phyloP scores from a whole-genome alignment of 495 filamentous ascomycete species.

The Pseudomonodictys pantanalensis region DNA sequence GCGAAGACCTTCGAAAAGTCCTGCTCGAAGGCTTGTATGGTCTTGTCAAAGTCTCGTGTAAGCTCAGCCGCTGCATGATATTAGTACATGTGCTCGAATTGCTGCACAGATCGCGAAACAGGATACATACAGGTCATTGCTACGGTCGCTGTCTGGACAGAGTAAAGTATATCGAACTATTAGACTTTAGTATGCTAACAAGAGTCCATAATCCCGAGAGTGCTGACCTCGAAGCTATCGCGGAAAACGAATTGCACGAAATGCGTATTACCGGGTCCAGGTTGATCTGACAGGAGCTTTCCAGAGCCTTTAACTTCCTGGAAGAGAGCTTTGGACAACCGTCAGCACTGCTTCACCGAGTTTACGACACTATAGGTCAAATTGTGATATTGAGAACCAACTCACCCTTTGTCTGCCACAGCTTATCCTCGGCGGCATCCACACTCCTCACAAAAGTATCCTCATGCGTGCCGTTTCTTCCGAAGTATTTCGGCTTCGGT shows the following conservation, averaged over 20 bases:
- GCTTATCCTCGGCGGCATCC: slow-evolving; percentile 52
- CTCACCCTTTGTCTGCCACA: slow-evolving; percentile 85
- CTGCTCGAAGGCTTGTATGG: neutral
- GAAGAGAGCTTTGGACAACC: slow-evolving; percentile 10
- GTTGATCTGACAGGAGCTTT: slow-evolving; percentile 47
- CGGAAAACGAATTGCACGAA: slow-evolving; percentile 89
- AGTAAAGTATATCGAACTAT: slow-evolving; percentile 86
- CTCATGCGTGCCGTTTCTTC: neutral
- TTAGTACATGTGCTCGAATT: slow-evolving; percentile 71
- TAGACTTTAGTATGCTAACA: neutral
- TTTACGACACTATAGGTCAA: no score
- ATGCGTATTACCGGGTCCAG: slow-evolving; percentile 75
- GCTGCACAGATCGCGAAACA: slow-evolving; percentile 49
- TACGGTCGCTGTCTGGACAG: slow-evolving; percentile 65
- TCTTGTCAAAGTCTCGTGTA: slow-evolving; percentile 2
- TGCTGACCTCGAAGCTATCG: slow-evolving; percentile 63
- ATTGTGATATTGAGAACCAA: no score
- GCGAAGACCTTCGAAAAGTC: slow-evolving; percentile 2
- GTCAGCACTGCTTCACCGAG: no score
- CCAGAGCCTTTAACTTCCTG: neutral
- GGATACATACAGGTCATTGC: slow-evolving; percentile 62
- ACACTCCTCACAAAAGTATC: slow-evolving; percentile 9
- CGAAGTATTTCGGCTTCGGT: neutral
- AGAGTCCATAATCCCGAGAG: neutral
- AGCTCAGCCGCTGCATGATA: slow-evolving; percentile 52